Percentiles rank a stretch among this genome's conserved stretches.
Evolutionary conservation across 768 basidiomycete species (phyloP).

Genomic region (Kwoniella sp.): DNA sequence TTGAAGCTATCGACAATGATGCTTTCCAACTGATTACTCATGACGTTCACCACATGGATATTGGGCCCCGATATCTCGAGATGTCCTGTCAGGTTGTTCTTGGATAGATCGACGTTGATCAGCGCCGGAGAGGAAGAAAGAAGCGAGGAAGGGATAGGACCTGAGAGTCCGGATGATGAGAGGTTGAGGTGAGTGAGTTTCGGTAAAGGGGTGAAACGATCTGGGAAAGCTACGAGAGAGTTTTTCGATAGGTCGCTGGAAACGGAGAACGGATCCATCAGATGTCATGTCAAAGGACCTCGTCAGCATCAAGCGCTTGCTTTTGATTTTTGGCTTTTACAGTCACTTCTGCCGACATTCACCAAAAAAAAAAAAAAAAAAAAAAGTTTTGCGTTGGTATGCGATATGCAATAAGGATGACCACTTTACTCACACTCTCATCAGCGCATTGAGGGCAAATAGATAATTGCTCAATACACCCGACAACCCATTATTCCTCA

Average conservation of each 20-base stretch:
- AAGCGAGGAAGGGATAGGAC: constrained; percentile 21
- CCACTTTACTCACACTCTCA: constrained; percentile 27
- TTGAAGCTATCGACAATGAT: neutral
- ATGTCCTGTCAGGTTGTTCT: constrained; percentile 24
- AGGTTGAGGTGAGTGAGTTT: constrained; percentile 24
- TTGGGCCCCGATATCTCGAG: constrained; percentile 3
- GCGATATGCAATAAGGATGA: too few species aligned
- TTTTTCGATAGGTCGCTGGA: constrained; percentile 35
- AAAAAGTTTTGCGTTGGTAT: too few species aligned
- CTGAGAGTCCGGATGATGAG: constrained; percentile 12
- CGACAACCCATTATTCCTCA: constrained; percentile 26
- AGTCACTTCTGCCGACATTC: too few species aligned
- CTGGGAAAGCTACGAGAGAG: constrained; percentile 17
- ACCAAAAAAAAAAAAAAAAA: too few species aligned
- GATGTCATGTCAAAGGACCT: too few species aligned
- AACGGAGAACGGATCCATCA: neutral
- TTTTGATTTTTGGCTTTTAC: too few species aligned
- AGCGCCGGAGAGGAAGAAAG: constrained; percentile 7
- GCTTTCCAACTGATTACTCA: constrained; percentile 11
- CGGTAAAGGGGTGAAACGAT: constrained; percentile 21
- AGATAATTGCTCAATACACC: constrained; percentile 20
- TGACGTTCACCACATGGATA: constrained; percentile 8
- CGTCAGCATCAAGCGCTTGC: too few species aligned
- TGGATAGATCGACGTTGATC: constrained; percentile 27
- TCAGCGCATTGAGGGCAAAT: constrained; percentile 19